Evolutionary conservation across 139 green algal species (phyloP).

Genomic region (Coelastrella sp.): DNA sequence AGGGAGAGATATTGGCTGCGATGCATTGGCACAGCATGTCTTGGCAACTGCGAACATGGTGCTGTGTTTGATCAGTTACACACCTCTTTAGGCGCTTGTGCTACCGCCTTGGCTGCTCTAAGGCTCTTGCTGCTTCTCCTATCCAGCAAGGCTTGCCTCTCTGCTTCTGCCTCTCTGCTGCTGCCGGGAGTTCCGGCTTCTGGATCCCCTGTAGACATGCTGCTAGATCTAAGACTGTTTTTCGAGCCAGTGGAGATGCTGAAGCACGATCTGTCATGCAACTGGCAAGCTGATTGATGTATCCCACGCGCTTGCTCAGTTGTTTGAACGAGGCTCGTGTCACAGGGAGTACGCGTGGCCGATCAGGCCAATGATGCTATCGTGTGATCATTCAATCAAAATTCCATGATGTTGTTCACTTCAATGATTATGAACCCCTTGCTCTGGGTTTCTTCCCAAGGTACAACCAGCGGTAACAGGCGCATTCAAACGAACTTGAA

Average conservation of each 20-base stretch:
- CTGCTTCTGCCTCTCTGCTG: slow-evolving; percentile 10
- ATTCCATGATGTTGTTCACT: too few species aligned
- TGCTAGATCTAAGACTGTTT: slow-evolving; percentile 2
- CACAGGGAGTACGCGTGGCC: too few species aligned
- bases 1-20: background rate
- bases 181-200: background rate
- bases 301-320: too few species aligned
- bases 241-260: slow-evolving; percentile 10
- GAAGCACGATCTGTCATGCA: background rate
- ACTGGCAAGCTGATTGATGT: background rate
- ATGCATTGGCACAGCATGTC: too few species aligned
- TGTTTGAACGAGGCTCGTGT: too few species aligned
- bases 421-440: too few species aligned
- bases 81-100: slow-evolving; percentile 16
- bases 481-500: background rate
- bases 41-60: too few species aligned
- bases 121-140: slow-evolving; percentile 17
- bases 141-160: slow-evolving; percentile 33
- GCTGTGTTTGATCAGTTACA: background rate
- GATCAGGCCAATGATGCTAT: too few species aligned
- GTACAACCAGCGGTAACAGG: too few species aligned
- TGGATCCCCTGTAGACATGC: slow-evolving; percentile 4
- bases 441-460: too few species aligned
- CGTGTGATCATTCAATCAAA: too few species aligned
- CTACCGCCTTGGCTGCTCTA: slow-evolving; percentile 24